Evolutionary conservation across 331 rosid species (phyloP).

Genomic region (Cydonia oblonga): DNA sequence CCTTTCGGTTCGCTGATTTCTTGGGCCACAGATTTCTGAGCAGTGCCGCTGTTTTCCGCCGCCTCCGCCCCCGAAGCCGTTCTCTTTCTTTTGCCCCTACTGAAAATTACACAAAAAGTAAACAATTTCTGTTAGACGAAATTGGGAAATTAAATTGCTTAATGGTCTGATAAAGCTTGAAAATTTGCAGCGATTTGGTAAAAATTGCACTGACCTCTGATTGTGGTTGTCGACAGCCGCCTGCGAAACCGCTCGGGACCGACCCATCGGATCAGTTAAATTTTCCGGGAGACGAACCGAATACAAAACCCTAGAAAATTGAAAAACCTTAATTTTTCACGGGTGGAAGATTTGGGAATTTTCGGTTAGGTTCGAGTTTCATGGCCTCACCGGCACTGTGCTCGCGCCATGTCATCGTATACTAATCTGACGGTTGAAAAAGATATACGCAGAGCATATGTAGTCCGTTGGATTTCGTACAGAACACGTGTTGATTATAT

Average conservation of each 20-base stretch:
- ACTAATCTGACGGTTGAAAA: background rate
- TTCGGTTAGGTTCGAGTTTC: background rate
- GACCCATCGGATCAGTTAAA: too few relatives aligned
- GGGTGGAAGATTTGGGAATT: background rate
- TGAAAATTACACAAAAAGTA: background rate
- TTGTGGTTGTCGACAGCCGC: conserved; percentile 34
- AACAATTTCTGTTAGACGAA: conserved; percentile 1
- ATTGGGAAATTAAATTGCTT: background rate
- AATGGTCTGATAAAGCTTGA: background rate
- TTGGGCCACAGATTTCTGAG: conserved; percentile 12
- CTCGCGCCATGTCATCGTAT: background rate
- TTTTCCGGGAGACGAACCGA: too few relatives aligned
- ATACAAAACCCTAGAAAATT: background rate
- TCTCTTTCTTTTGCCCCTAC: conserved; percentile 56
- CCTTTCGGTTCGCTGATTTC: conserved; percentile 30
- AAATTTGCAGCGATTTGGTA: background rate
- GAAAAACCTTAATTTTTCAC: background rate
- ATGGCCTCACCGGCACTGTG: background rate
- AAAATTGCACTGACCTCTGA: conserved; percentile 27
- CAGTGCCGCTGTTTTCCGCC: conserved; percentile 16
- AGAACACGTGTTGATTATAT: background rate
- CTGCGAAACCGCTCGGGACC: conserved; percentile 53
- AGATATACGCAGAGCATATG: background rate
- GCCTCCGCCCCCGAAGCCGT: conserved; percentile 35
- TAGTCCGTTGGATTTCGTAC: background rate